These are phyloP conservation scores for Mycena crocata DNA, from an alignment of 768 basidiomycete genomes.

Conservation along the genomic window DNA sequence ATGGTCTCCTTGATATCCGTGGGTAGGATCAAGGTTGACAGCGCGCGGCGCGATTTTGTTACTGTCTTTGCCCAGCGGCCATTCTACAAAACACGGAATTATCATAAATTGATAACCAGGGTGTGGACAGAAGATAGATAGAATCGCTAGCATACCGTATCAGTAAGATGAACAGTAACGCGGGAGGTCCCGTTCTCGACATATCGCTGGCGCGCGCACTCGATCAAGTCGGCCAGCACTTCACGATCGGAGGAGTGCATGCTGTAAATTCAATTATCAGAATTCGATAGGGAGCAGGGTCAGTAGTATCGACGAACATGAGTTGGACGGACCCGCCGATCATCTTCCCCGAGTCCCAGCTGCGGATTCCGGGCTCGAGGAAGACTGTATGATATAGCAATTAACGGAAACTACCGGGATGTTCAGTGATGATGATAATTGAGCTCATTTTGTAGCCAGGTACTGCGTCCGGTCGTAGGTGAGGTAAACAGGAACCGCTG, in stretches of 20 bases:
- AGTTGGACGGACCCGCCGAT: background rate
- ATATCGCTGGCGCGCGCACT: background rate
- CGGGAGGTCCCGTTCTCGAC: background rate
- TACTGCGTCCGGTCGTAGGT: background rate
- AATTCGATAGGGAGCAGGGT: background rate
- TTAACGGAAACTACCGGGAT: background rate
- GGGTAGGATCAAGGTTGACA: too few species aligned
- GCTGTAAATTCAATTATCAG: background rate
- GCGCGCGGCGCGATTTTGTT: too few species aligned
- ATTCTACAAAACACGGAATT: background rate
- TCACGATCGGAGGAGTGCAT: conserved; percentile 4
- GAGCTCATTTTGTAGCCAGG: conserved; percentile 10
- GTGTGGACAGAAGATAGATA: too few species aligned
- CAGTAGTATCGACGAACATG: background rate
- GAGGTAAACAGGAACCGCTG: conserved; percentile 14
- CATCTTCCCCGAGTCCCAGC: background rate
- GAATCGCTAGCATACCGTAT: background rate
- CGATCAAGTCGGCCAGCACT: conserved; percentile 10
- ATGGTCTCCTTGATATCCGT: too few species aligned
- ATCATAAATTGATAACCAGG: too few species aligned
- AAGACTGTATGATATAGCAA: background rate
- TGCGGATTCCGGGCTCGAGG: background rate
- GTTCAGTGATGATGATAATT: background rate
- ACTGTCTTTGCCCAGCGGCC: conserved; percentile 23
- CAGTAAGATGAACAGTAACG: conserved; percentile 8